These are phyloP conservation scores for Gigaspora rosea DNA, from an alignment of 192 early-diverging fungal species.

Conservation along the genomic window DNA sequence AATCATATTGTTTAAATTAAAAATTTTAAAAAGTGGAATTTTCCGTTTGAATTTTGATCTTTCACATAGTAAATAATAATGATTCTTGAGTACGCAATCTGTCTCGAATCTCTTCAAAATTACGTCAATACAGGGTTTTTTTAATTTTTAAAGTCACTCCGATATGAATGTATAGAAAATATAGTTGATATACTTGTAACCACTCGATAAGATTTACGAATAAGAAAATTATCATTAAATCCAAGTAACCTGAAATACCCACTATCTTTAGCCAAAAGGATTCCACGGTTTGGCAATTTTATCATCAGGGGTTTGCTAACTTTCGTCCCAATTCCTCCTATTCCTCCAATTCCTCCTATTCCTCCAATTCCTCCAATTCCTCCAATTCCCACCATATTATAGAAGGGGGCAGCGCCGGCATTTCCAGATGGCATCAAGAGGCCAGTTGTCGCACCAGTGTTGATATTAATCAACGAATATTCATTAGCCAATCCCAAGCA, in stretches of 20 bases:
- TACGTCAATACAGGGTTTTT: background rate
- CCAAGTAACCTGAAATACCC: slow-evolving; percentile 21
- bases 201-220: too few relatives aligned
- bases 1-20: background rate
- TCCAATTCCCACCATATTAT: slow-evolving; percentile 47
- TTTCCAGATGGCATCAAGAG: slow-evolving; percentile 53
- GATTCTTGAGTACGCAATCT: background rate
- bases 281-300: slow-evolving; percentile 64
- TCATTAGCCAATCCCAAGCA: slow-evolving; percentile 64
- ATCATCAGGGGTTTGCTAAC: slow-evolving; percentile 61
- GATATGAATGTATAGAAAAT: too few relatives aligned
- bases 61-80: background rate
- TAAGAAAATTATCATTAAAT: too few relatives aligned
- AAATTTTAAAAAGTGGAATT: background rate
- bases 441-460: slow-evolving; percentile 55
- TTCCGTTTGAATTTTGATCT: background rate
- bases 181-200: too few relatives aligned
- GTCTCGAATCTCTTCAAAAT: too few relatives aligned
- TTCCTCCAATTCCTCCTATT: slow-evolving; percentile 38
- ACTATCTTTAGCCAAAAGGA: slow-evolving; percentile 64
- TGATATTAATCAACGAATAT: slow-evolving; percentile 62
- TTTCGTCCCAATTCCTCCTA: slow-evolving; percentile 50
- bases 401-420: slow-evolving; percentile 41
- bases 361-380: slow-evolving; percentile 25
- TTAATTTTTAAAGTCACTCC: background rate